Base-by-base conservation (phyloP, 345 rosid species). In the Euphorbia peplus region DNA sequence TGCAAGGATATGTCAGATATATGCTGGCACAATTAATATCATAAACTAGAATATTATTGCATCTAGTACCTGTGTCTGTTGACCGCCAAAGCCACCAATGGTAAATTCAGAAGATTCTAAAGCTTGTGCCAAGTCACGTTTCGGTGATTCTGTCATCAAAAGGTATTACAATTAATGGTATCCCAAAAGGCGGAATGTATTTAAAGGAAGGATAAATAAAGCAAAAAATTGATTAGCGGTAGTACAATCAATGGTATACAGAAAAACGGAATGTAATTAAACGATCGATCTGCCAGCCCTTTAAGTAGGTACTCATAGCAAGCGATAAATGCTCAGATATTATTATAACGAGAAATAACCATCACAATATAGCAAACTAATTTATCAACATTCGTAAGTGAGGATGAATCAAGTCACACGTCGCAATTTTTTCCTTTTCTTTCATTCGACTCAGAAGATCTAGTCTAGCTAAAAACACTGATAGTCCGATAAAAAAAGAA, bases 71-170 rank as follows among this genome's bases (percentile, higher is more conserved):
- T 75, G 90, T 64, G 79, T 65, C 64, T 75, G 79, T 60, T 70
- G 84, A 78, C 80, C 70, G 73, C 76, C 30, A 58, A 70, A 75
- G 50, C 79, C 83, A 64, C 74, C 86, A 64, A 82, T 69, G 25
- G 83, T 76, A 65, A 66, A 63, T 66, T 84, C 86, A 0, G 73
- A 78, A 74, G 85, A 83, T 58, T 81, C 87, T 29, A 73, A 65
- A 60, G 87, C 79, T 46, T 78, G 87, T 26, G 68, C 75, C 37
- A 70, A 70, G 46, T 85, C 92, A 78, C 78, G 73, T 67, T 78
- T 86, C 29, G 81, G 82, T 30, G 82, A 83, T 71, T 84, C 98
- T 93, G 85, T 70, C 64, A 81, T 64, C 22, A 46, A 60, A 46
- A 50, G 35, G 3, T 19, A 58, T 19, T 53, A 46, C 19, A 26